These are phyloP conservation scores for Davidsoniella australis DNA, from an alignment of 2,329 filamentous ascomycete species.

Conservation along the genomic window DNA sequence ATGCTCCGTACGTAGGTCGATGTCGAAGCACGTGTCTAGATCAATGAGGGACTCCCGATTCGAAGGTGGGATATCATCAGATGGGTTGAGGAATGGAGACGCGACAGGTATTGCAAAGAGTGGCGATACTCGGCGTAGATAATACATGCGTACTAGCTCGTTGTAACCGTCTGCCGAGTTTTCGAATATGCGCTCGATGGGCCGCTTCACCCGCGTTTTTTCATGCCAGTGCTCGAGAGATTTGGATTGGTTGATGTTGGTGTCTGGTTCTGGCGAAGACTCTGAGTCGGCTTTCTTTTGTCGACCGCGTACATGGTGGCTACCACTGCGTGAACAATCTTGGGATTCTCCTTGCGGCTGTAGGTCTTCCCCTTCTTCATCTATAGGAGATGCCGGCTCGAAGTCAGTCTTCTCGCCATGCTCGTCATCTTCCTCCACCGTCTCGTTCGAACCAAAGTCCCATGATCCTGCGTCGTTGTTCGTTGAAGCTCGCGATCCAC, in stretches of 20 bases:
- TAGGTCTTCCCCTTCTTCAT: not conserved
- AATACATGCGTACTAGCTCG: constrained; percentile 45
- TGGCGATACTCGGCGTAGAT: constrained; percentile 17
- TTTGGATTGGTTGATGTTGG: too few relatives aligned
- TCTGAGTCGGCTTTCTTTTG: too few relatives aligned
- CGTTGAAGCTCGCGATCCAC: constrained; percentile 36
- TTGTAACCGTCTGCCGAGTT: constrained; percentile 48
- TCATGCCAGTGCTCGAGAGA: too few relatives aligned
- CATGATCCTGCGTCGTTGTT: constrained; percentile 1
- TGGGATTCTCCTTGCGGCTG: not conserved
- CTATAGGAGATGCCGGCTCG: not conserved
- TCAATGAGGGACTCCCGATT: constrained; percentile 46
- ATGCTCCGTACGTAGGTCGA: not conserved
- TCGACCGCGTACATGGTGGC: too few relatives aligned
- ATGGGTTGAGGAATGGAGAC: too few relatives aligned
- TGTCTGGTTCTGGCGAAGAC: too few relatives aligned
- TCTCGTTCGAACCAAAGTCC: constrained; percentile 8
- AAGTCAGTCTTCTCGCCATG: not conserved
- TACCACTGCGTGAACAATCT: too few relatives aligned
- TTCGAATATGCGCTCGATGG: constrained; percentile 48
- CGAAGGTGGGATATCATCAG: constrained; percentile 21
- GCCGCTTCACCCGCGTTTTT: constrained; percentile 28
- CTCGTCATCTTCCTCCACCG: not conserved
- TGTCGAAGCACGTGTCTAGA: constrained; percentile 39
- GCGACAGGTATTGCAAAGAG: too few relatives aligned